Conservation (phyloP, 1,139 yeast genomes). For the Sugiyamaella castrensis region DNA sequence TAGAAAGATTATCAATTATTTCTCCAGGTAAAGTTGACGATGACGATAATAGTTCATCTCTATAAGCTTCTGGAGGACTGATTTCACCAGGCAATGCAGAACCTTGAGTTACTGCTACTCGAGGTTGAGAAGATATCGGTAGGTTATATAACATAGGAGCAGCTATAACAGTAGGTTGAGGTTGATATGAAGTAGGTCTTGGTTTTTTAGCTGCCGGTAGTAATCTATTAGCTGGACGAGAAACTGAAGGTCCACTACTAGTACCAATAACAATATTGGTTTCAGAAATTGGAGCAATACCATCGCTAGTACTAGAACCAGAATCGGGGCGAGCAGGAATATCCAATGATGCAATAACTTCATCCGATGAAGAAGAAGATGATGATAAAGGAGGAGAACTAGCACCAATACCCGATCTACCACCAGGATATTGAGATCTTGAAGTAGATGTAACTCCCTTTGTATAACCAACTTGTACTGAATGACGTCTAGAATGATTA, state of each 20-base stretch:
- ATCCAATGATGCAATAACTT: slow-evolving; percentile 26
- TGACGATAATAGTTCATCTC: too few relatives aligned
- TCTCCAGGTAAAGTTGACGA: not conserved
- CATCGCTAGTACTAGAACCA: slow-evolving; percentile 3
- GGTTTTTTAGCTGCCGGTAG: slow-evolving; percentile 38
- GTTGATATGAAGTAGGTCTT: slow-evolving; percentile 41
- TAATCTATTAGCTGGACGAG: slow-evolving; percentile 15
- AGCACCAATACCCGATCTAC: not conserved
- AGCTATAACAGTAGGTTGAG: slow-evolving; percentile 21
- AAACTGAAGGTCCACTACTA: slow-evolving; percentile 7
- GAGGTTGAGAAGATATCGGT: slow-evolving; percentile 35
- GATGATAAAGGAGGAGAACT: slow-evolving; percentile 13
- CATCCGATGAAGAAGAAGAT: slow-evolving; percentile 23
- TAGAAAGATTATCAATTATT: slow-evolving; percentile 2
- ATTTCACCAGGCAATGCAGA: slow-evolving; percentile 39
- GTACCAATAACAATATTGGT: slow-evolving; percentile 15
- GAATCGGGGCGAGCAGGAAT: slow-evolving; percentile 23
- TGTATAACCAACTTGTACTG: slow-evolving; percentile 29
- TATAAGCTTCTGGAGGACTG: slow-evolving; percentile 18
- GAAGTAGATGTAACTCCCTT: slow-evolving; percentile 23
- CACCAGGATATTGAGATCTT: slow-evolving; percentile 14
- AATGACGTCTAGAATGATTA: slow-evolving; percentile 29
- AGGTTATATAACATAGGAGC: slow-evolving; percentile 19
- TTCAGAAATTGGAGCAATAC: slow-evolving; percentile 19
- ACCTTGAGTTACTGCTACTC: slow-evolving; percentile 37